Base-by-base conservation (phyloP, 352 stramenopile species). In the Globisporangium parvum region DNA sequence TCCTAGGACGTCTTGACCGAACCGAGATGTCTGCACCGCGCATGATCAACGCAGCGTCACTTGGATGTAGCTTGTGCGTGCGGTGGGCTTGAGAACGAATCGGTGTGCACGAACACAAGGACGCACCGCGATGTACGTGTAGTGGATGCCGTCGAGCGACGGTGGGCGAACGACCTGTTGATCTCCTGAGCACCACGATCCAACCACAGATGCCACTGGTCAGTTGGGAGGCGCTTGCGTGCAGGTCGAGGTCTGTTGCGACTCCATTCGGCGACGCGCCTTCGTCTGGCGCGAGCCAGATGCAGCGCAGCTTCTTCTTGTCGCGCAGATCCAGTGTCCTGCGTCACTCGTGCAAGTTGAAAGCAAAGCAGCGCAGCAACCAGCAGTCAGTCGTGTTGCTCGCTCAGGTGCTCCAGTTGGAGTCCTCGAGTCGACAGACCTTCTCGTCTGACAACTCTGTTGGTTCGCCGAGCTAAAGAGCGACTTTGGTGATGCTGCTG, bases 241-340 rank as follows among this genome's bases (percentile, higher is more conserved):
- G 21, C n/a, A 59, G 21, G 46, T 18, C 20, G 40, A 45, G 6
- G 15, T 21, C 15, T 45, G 1, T 14, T 21, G 21, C 21, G 9
- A n/a, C 40, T 45, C 40, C 14, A 14, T 21, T 2, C 6, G 46
- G 14, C 15, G 18, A 10, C 24, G 33, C 55, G 81, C 78, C 78
- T 85, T 88, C 73, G 40, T 87, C 78, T 4, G 78, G 75, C 45
- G 73, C 67, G 15, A 88, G 70, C 78, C 78, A 88, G 53, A 88
- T 84, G 42, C 67, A 77, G 0, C 72, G 71, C 47, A 88, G 62
- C 42, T 85, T 88, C 62, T 84, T 77, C 66, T 82, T 85, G 59
- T 87, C 72, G 9, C 75, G 71, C 50, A 87, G 47, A 60, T 85
- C 72, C 9, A 86, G 53, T 21, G 67, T 67, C 15, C 74, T 77